phyloP scores from a whole-genome alignment of 176 grass and related monocot genomes.

The Coix lacrymajobi region DNA sequence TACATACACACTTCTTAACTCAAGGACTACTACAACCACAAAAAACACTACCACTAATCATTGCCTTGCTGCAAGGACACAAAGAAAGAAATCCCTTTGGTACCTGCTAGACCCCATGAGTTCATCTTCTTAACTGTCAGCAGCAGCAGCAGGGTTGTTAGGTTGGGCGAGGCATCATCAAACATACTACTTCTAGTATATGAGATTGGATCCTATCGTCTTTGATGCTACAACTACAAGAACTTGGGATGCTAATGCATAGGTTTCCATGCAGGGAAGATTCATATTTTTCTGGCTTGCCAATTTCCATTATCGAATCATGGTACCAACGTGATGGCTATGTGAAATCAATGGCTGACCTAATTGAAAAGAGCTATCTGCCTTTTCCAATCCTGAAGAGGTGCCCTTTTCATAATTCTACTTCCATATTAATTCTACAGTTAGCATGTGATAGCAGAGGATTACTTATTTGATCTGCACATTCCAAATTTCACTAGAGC shows the following conservation, averaged over 20 bases:
- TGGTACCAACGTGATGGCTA: slow-evolving; percentile 95
- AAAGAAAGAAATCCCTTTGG: not conserved
- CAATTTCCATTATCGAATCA: slow-evolving; percentile 89
- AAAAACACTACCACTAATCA: not conserved
- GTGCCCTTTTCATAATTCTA: slow-evolving; percentile 24
- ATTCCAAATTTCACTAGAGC: not conserved
- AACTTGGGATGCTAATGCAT: not conserved
- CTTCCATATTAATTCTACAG: not conserved
- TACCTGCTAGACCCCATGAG: not conserved
- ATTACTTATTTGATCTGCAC: not conserved
- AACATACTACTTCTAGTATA: not conserved
- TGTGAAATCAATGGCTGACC: slow-evolving; percentile 90
- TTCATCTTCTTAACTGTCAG: not conserved
- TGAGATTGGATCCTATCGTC: not conserved
- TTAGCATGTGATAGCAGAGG: not conserved
- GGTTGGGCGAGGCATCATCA: not conserved
- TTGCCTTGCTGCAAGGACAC: not conserved
- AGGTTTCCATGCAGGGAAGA: slow-evolving; percentile 62
- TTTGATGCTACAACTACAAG: not conserved
- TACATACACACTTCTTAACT: not conserved
- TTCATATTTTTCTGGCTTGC: slow-evolving; percentile 71
- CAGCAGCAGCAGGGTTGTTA: not conserved
- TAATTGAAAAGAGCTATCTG: slow-evolving; percentile 67
- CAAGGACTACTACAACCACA: not conserved
- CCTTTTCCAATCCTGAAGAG: slow-evolving; percentile 73